Base-by-base conservation (phyloP, 208 protist genomes). In the Zelonia costaricensis region DNA sequence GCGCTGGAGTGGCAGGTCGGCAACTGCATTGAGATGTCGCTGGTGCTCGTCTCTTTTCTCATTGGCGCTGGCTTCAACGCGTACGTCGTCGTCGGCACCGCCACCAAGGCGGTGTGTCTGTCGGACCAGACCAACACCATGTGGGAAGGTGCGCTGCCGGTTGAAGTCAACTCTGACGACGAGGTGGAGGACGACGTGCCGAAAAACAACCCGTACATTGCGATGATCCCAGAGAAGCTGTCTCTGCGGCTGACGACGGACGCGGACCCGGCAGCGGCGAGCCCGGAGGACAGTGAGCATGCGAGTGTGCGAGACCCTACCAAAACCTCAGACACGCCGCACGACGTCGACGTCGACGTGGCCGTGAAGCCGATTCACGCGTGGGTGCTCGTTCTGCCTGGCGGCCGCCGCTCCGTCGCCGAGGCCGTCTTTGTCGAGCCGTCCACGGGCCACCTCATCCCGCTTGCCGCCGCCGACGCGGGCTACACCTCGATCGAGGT, bases 1-100 rank as follows among this genome's bases (percentile, higher is more conserved):
- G 76, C 84, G 13, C 74, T 98, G 4, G 40, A 75, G 16, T 93
- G 90, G 92, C 93, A 97, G 55, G 66, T 77, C 36, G 95, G 91
- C 8, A 91, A 97, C 73, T 94, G 80, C 51, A 72, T 97, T 49
- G 92, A 97, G 51, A 69, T 97, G 54, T 83, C 73, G 16, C 44
- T 95, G 10, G 57, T 97, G 1, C 74, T 97, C 18, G 27, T 59
- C 0, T 98, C 94, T 25, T 43, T 96, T 40, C 84, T 98, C n/a
- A 62, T 77, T 7, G 94, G 94, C 0, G 70, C 74, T 10, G 92
- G 92, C n/a, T 98, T 93, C 74, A 92, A 97, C 52, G 89, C 86
- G 6, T 95, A 95, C 49, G 89, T 96, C 9, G 92, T 97, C 1
- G 60, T 93, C 44, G 95, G 95, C 9, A 96, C 93, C 49, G 95